Conservation (phyloP, 2,329 filamentous ascomycete genomes). For the Exophiala aquamarina region DNA sequence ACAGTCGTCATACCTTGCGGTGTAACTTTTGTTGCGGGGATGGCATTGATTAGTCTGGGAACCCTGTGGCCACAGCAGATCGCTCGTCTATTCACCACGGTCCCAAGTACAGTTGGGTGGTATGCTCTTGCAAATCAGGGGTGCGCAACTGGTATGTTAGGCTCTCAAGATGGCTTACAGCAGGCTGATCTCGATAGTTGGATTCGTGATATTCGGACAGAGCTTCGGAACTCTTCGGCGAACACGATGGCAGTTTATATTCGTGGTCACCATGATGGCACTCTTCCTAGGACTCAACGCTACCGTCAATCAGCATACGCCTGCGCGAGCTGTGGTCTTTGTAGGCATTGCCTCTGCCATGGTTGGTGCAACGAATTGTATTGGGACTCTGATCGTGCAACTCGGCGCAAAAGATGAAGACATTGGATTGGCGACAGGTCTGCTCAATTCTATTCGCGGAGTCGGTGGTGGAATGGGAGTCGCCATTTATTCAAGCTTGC, state of each 20-base stretch:
- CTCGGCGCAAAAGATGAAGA: conserved; percentile 14
- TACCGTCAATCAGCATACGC: conserved; percentile 8
- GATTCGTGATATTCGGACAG: conserved; percentile 9
- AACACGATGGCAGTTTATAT: conserved; percentile 15
- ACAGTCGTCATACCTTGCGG: conserved; percentile 5
- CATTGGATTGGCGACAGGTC: conserved; percentile 14
- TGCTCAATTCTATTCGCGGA: conserved; percentile 8
- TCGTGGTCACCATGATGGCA: conserved; percentile 10
- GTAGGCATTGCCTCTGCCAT: conserved; percentile 7
- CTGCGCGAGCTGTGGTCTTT: conserved; percentile 10
- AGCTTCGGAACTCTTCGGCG: conserved; percentile 2
- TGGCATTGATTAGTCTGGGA: conserved; percentile 8
- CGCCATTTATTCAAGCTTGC: conserved; percentile 16
- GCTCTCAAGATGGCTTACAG: conserved; percentile 1
- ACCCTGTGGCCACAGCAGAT: conserved; percentile 17
- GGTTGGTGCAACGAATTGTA: conserved; percentile 11
- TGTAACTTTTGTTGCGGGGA: conserved; percentile 7
- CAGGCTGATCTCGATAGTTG: conserved; percentile 4
- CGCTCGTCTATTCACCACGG: conserved; percentile 11
- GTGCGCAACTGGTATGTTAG: conserved; percentile 9
- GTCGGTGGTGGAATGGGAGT: conserved; percentile 13
- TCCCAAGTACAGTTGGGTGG: conserved; percentile 12
- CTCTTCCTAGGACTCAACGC: conserved; percentile 12
- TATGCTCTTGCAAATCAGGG: conserved; percentile 9
- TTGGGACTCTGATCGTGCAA: conserved; percentile 10